phyloP scores from a whole-genome alignment of 768 basidiomycete species.

The Suillus bovinus region DNA sequence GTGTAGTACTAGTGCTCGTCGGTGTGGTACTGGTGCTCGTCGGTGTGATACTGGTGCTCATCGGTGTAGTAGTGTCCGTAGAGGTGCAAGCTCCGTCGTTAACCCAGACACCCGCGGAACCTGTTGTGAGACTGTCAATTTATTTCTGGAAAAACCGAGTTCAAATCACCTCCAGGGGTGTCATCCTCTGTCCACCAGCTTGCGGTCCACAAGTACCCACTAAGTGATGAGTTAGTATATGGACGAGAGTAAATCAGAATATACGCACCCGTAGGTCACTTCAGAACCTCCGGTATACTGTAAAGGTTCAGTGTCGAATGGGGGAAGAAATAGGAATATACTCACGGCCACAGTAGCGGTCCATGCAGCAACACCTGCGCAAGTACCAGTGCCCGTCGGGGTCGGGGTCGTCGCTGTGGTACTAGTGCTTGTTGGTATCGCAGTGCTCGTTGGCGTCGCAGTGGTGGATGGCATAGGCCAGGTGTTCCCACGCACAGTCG shows the following conservation, averaged over 20 bases:
- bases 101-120: constrained; percentile 53
- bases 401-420: constrained; percentile 9
- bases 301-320: neutral
- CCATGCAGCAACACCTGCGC: constrained; percentile 46
- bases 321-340: neutral
- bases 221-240: constrained; percentile 15
- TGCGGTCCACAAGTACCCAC: constrained; percentile 49
- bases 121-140: constrained; percentile 25
- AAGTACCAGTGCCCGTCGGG: constrained; percentile 30
- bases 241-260: neutral
- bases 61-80: neutral
- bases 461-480: constrained; percentile 31
- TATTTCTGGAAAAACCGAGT: neutral
- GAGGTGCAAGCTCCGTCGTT: constrained; percentile 53
- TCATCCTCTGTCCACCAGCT: constrained; percentile 47
- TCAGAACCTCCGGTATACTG: constrained; percentile 44
- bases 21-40: neutral
- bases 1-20: constrained; percentile 25
- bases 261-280: constrained; percentile 42
- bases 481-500: constrained; percentile 35
- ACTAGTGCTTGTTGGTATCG: neutral
- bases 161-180: constrained; percentile 26
- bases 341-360: constrained; percentile 34
- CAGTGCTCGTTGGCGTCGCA: constrained; percentile 18
- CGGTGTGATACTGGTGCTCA: neutral